Evolutionary conservation across 192 early-diverging fungal species (phyloP), one percentile per base, ranked within the genome.

Genomic region (Podila horticola): DNA sequence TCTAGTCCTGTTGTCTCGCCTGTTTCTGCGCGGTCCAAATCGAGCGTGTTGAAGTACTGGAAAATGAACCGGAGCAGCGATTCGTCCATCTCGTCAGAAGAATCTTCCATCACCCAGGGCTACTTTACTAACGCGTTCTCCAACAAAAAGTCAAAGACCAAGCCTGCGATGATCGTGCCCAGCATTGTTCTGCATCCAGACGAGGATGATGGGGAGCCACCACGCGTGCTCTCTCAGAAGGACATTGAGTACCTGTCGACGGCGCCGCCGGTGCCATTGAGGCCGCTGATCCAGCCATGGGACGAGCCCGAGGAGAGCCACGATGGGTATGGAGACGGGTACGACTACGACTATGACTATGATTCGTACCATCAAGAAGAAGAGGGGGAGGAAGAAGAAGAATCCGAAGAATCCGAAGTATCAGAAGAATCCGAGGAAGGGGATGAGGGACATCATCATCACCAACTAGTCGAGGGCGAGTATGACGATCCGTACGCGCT

Each of bases 231-330:
- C 7, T 63, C 77, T 1, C 66, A 81, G 2, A 64, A 28, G 20
- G 77, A 81, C 7, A 81, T 81, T n/a, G 77, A 81, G 33, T 81
- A 81, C 51, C 28, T 81, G 17, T 65, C 71, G 4, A 81, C 67
- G 11, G 64, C 68, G 66, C 77, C 77, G 5, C 71, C 77, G 10
- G 62, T 62, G 30, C 70, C 70, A 2, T 62, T 81, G 10, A 30
- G 66, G 36, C 52, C 50, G 19, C 20, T 81, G 24, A 36, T 71
- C 1, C 74, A 70, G 45, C 64, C 67, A 9, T 71, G 74, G 68
- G 74, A 71, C 1, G 76, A 74, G 58, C 41, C 6, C 17, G 64
- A 65, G 12, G 64, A 65, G 7, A 6, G 36, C 0, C 22, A 26
- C 22, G 64, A 65, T 61, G 59, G 29, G 3, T n/a, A 55, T 55